Base-by-base conservation (phyloP, 1,284 basidiomycete species). In the Testicularia cyperi region DNA sequence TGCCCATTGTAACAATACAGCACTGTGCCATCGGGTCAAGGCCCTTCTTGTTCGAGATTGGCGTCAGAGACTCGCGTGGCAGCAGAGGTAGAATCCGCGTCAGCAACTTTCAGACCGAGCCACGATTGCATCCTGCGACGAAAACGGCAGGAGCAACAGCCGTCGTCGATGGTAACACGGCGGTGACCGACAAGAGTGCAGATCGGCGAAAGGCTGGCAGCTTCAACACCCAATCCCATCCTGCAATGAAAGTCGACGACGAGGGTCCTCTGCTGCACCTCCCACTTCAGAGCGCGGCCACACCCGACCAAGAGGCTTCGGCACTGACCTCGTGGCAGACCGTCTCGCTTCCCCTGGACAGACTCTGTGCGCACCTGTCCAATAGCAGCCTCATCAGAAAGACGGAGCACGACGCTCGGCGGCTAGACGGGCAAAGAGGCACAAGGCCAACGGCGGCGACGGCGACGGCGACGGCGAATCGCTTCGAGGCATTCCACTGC, bases 41-140 rank as follows among this genome's bases (percentile, higher is more conserved):
- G 47, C 83, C 84, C 39, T 86, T 87, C 83, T 81, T 83, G 7
- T 83, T 90, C 63, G 88, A 91, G 77, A 78, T 90, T 14, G 88
- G 88, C 2, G 66, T 91, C 13, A 82, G 83, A 25, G 88, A 91
- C 78, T 79, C 79, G 34, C 70, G 75, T 6, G 84, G 84, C 6
- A 79, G 81, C 53, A 79, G 80, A 48, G 88, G 87, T 0, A 75
- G 82, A 24, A 72, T 90, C 19, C 80, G 88, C 20, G 81, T 85
- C 51, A 89, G 88, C 18, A 90, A 86, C 12, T 90, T 89, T 69
- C 88, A 90, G 85, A 88, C 88, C 71, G 75, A 75, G 52, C 47
- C 27, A 24, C 34, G 51, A 46, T 21, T 51, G 18, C 33, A 36
- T 42, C 40, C 53, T n/a, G 43, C 36, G 29, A 38, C 28, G 18